Conservation (phyloP, 352 stramenopile species). For the Phytophthora sansomeana region DNA sequence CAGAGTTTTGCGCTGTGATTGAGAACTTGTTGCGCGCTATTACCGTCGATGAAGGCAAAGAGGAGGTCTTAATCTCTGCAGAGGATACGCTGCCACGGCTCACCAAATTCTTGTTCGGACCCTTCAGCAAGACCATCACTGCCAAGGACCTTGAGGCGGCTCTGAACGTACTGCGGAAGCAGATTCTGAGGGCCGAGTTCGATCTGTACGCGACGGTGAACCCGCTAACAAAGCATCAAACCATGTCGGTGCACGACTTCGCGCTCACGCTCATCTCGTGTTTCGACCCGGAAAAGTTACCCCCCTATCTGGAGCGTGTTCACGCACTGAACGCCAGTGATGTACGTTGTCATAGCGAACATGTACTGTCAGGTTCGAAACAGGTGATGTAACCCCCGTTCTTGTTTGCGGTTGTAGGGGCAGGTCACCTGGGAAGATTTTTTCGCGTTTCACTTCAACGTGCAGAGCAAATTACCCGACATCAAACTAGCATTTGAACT, state of each 20-base stretch:
- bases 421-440: slow-evolving; percentile 79
- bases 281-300: slow-evolving; percentile 74
- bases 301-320: slow-evolving; percentile 64
- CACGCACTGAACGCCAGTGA: slow-evolving; percentile 68
- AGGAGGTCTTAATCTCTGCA: slow-evolving; percentile 39
- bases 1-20: slow-evolving; percentile 77
- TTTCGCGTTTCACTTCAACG: slow-evolving; percentile 76
- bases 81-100: slow-evolving; percentile 63
- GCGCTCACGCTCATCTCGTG: slow-evolving; percentile 77
- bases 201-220: slow-evolving; percentile 70
- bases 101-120: slow-evolving; percentile 72
- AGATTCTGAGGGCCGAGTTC: slow-evolving; percentile 75
- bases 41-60: slow-evolving; percentile 31
- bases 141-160: slow-evolving; percentile 56
- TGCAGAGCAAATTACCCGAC: slow-evolving; percentile 73
- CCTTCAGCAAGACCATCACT: slow-evolving; percentile 65
- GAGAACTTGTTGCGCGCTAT: slow-evolving; percentile 67
- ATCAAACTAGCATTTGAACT: slow-evolving; percentile 84
- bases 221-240: slow-evolving; percentile 47
- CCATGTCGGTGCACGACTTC: slow-evolving; percentile 82
- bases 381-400: neutral
- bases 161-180: slow-evolving; percentile 62
- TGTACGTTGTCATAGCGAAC: slow-evolving; percentile 28
- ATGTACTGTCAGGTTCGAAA: neutral
- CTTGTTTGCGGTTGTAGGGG: slow-evolving; percentile 34